Conservation (phyloP, 2,329 filamentous ascomycete species). For the Chaetothyriales sp. region DNA sequence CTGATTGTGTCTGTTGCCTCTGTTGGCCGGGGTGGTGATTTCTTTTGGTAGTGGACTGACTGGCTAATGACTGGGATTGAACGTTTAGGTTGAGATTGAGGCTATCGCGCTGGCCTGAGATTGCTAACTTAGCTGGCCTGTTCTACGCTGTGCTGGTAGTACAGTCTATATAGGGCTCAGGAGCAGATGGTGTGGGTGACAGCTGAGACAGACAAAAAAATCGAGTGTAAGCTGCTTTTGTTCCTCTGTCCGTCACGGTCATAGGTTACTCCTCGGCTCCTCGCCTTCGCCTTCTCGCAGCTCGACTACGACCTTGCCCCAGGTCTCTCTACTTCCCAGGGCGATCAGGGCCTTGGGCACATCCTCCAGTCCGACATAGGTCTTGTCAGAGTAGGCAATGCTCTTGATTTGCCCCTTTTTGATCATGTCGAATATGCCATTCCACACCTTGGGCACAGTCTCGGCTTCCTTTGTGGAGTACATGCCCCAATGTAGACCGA, state of each 20-base stretch:
- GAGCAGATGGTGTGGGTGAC: background rate
- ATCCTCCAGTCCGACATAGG: conserved; percentile 69
- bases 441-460: conserved; percentile 61
- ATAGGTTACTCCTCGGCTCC: conserved; percentile 28
- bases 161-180: background rate
- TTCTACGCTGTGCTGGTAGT: background rate
- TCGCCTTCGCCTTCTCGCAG: conserved; percentile 58
- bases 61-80: background rate
- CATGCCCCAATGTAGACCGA: conserved; percentile 80
- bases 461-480: conserved; percentile 62
- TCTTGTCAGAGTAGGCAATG: conserved; percentile 68
- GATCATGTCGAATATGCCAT: conserved; percentile 66
- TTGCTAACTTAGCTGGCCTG: too few relatives aligned
- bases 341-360: conserved; percentile 64
- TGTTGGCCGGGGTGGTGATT: too few relatives aligned
- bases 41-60: background rate
- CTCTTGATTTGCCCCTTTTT: conserved; percentile 63
- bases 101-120: conserved; percentile 39
- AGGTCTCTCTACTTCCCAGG: conserved; percentile 68
- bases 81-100: conserved; percentile 49
- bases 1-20: background rate
- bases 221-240: background rate
- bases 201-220: background rate
- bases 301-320: conserved; percentile 92
- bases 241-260: conserved; percentile 1